These are phyloP conservation scores for Diaporthe citriasiana DNA, from an alignment of 2,329 filamentous ascomycete species.

Conservation along the genomic window DNA sequence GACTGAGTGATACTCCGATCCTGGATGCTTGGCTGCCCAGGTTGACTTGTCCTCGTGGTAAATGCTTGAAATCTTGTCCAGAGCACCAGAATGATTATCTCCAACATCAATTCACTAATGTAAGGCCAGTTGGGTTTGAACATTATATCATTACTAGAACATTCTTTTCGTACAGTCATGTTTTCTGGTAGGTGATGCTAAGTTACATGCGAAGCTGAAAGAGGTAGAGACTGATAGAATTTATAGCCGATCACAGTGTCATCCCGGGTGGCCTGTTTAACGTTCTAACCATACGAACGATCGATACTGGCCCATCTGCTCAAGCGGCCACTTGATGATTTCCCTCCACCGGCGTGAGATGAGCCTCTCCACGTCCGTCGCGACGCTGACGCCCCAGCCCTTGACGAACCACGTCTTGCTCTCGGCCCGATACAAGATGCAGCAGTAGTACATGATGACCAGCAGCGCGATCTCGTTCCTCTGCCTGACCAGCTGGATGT, in stretches of 20 bases:
- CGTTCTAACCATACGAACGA: background rate
- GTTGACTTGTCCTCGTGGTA: background rate
- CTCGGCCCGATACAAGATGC: constrained; percentile 45
- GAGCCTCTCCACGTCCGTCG: constrained; percentile 24
- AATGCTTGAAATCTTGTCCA: background rate
- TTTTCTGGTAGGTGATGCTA: background rate
- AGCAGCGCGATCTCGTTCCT: constrained; percentile 44
- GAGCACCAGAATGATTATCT: too few species aligned
- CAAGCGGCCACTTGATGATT: constrained; percentile 38
- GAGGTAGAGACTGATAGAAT: constrained; percentile 24
- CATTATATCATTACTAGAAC: constrained; percentile 15
- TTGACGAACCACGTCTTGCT: constrained; percentile 44
- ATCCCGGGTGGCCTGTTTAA: background rate
- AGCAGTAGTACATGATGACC: constrained; percentile 47
- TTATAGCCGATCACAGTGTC: constrained; percentile 20
- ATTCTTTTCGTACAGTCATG: constrained; percentile 3
- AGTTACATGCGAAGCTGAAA: constrained; percentile 31
- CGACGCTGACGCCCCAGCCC: constrained; percentile 35
- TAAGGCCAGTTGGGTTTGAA: background rate
- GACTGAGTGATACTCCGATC: too few species aligned
- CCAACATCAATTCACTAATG: background rate
- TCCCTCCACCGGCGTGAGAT: constrained; percentile 33
- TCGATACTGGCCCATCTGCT: constrained; percentile 33
- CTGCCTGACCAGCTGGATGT: constrained; percentile 44
- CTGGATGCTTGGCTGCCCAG: too few species aligned